Conservation (phyloP, 345 rosid species). For the Conringia planisiliqua region DNA sequence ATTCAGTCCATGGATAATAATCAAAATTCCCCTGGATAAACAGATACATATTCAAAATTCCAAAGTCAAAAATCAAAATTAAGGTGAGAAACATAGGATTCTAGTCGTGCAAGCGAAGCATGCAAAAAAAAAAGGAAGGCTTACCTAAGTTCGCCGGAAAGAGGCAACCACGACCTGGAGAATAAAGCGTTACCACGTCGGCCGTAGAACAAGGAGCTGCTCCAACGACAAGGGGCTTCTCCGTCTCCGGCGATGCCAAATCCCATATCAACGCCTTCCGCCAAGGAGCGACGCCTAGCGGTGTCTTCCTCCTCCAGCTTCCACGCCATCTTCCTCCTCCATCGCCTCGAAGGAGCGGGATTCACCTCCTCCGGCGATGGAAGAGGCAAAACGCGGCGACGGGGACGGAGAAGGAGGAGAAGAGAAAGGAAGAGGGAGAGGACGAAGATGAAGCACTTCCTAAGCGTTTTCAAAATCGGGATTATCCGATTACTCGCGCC, state of each 20-base stretch:
- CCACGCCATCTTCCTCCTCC: slow-evolving; percentile 51
- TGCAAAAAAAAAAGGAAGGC: neutral
- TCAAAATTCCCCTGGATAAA: slow-evolving; percentile 73
- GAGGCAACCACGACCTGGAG: slow-evolving; percentile 84
- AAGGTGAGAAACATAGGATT: neutral
- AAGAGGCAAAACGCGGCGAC: slow-evolving; percentile 41
- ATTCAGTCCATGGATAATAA: slow-evolving; percentile 87
- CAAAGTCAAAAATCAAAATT: neutral
- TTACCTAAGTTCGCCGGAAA: slow-evolving; percentile 60
- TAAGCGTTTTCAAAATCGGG: slow-evolving; percentile 57
- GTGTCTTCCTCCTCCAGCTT: slow-evolving; percentile 90
- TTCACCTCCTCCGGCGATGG: slow-evolving; percentile 18
- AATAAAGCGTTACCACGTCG: slow-evolving; percentile 69
- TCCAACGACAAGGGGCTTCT: slow-evolving; percentile 39
- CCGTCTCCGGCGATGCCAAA: slow-evolving; percentile 37
- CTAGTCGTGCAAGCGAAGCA: neutral
- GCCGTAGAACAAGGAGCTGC: slow-evolving; percentile 61
- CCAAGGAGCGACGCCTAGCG: slow-evolving; percentile 67
- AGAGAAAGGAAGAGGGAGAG: slow-evolving; percentile 51
- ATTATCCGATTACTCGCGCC: slow-evolving; percentile 98
- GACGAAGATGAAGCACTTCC: slow-evolving; percentile 45
- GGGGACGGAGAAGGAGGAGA: slow-evolving; percentile 60
- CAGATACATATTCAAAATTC: neutral
- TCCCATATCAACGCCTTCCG: slow-evolving; percentile 62
- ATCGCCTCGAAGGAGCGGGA: slow-evolving; percentile 33